Percentiles rank a stretch among this genome's conserved stretches.
Evolutionary conservation across 306 rosid genomes (phyloP).

Genomic region (Purshia tridentata): DNA sequence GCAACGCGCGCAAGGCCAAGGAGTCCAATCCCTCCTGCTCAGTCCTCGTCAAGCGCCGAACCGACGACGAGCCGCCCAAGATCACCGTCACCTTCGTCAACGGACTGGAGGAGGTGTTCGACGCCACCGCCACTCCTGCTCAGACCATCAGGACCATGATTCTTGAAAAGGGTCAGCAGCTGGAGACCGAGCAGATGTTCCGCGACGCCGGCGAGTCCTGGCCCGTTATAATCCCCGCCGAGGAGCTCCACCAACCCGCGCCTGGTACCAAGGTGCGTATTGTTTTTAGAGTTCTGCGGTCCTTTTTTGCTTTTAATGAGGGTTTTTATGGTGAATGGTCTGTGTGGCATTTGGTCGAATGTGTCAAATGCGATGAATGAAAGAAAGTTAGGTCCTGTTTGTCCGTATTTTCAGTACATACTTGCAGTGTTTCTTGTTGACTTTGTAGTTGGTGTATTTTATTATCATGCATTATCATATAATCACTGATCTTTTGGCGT

Average conservation of each 20-base stretch:
- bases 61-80: conserved; percentile 75
- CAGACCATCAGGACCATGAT: conserved; percentile 70
- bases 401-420: no score
- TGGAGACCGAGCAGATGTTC: conserved; percentile 79
- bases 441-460: not conserved
- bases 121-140: conserved; percentile 74
- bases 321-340: not conserved
- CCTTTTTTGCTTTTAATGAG: not conserved
- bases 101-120: conserved; percentile 70
- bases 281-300: not conserved
- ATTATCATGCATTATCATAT: not conserved
- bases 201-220: conserved; percentile 83
- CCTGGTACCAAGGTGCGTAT: conserved; percentile 67
- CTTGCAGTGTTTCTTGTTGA: no score
- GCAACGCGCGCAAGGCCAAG: conserved; percentile 84
- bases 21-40: conserved; percentile 86
- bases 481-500: not conserved
- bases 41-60: conserved; percentile 76
- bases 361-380: not conserved
- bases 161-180: conserved; percentile 73
- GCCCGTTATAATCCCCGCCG: conserved; percentile 70
- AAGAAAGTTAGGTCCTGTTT: not conserved
- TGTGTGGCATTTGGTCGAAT: conserved; percentile 22
- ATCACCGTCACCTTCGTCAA: conserved; percentile 83
- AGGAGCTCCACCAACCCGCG: conserved; percentile 55